Percentiles rank a stretch among this genome's conserved stretches.
phyloP scores from a whole-genome alignment of 257 asterid genomes.

The Pogostemon cablin region DNA sequence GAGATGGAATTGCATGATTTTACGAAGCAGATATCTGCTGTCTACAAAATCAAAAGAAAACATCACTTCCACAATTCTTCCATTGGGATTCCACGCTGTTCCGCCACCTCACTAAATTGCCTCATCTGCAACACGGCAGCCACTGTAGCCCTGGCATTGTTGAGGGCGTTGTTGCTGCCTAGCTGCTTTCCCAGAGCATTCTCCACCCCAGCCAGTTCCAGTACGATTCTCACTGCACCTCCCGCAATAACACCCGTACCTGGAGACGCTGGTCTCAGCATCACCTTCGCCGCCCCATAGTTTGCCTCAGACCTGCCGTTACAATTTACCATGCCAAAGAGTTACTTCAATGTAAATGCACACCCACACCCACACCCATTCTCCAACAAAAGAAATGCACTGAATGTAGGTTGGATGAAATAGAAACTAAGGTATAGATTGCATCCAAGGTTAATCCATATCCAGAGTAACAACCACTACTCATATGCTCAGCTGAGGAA shows the following conservation, averaged over 20 bases:
- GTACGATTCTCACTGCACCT: conserved; percentile 87
- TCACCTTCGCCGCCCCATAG: conserved; percentile 94
- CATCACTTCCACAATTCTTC: conserved; percentile 91
- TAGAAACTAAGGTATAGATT: too few species aligned
- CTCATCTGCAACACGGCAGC: conserved; percentile 82
- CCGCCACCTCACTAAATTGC: conserved; percentile 87
- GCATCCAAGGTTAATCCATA: too few species aligned
- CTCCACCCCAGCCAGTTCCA: conserved; percentile 91
- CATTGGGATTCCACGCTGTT: conserved; percentile 94
- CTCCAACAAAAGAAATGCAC: too few species aligned
- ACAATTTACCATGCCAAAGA: background rate
- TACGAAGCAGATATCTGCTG: background rate
- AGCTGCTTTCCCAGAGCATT: conserved; percentile 95
- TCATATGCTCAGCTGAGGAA: too few species aligned
- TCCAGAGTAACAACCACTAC: too few species aligned
- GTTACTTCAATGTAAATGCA: too few species aligned
- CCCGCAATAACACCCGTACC: conserved; percentile 99
- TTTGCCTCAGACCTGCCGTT: conserved; percentile 50
- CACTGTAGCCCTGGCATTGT: conserved; percentile 94
- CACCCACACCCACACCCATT: too few species aligned
- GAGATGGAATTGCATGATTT: too few species aligned
- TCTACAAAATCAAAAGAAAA: conserved; percentile 23
- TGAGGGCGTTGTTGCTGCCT: conserved; percentile 92
- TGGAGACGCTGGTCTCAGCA: conserved; percentile 96
- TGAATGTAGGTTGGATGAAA: too few species aligned